Conservation (phyloP, 495 filamentous ascomycete genomes). For the Penicillium arizonense region DNA sequence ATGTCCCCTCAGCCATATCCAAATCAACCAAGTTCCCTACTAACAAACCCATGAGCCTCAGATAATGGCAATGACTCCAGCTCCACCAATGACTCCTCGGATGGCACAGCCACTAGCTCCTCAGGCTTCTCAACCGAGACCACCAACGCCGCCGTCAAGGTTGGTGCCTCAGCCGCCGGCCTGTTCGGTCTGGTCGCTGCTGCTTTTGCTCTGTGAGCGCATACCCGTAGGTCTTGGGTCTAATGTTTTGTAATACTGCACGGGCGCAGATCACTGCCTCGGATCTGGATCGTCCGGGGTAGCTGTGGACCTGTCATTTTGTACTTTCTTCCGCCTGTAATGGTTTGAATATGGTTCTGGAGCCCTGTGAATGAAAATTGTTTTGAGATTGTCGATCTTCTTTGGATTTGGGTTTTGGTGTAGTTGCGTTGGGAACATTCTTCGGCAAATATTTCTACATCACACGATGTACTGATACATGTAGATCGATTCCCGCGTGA, state of each 20-base stretch:
- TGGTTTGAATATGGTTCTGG: constrained; percentile 9
- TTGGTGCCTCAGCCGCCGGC: constrained; percentile 38
- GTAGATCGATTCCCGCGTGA: neutral
- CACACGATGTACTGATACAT: neutral
- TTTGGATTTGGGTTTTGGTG: too few relatives aligned
- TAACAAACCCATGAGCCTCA: constrained; percentile 8
- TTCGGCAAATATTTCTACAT: neutral
- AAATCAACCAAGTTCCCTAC: neutral
- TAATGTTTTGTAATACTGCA: neutral
- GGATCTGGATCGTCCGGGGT: constrained; percentile 1
- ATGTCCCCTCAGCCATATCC: neutral
- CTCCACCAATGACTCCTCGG: constrained; percentile 8
- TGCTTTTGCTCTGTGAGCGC: constrained; percentile 36
- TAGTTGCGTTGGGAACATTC: neutral
- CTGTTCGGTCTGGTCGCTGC: constrained; percentile 38
- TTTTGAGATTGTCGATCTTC: neutral
- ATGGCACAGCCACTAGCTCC: constrained; percentile 18
- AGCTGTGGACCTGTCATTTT: neutral
- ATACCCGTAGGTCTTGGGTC: neutral
- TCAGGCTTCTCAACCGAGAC: constrained; percentile 21
- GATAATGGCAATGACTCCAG: neutral
- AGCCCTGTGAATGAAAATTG: constrained; percentile 12
- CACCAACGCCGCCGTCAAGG: constrained; percentile 33
- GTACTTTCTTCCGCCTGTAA: constrained; percentile 14
- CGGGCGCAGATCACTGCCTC: neutral